phyloP scores from a whole-genome alignment of 2,329 filamentous ascomycete genomes.

The Exutisphaerella laricina region DNA sequence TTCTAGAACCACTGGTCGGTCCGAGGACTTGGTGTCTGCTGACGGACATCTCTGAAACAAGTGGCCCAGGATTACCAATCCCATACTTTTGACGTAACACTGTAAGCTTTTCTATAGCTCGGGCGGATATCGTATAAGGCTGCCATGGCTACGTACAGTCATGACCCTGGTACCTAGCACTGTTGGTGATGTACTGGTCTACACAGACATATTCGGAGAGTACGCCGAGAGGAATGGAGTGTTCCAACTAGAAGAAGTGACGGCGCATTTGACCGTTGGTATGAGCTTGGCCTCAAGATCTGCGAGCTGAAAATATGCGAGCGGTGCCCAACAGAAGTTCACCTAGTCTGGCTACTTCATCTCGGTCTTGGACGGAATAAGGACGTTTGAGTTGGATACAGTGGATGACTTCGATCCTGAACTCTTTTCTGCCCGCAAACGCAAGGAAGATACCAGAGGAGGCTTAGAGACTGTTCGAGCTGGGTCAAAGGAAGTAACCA shows the following conservation, averaged over 20 bases:
- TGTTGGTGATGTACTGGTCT: slow-evolving; percentile 33
- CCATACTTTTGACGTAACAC: slow-evolving; percentile 37
- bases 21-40: slow-evolving; percentile 29
- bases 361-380: slow-evolving; percentile 33
- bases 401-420: slow-evolving; percentile 46
- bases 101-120: too few species aligned
- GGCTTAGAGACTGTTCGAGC: slow-evolving; percentile 51
- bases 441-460: slow-evolving; percentile 35
- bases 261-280: slow-evolving; percentile 39
- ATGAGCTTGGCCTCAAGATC: slow-evolving; percentile 34
- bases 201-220: slow-evolving; percentile 31
- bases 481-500: slow-evolving; percentile 41
- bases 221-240: slow-evolving; percentile 35
- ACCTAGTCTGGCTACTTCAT: slow-evolving; percentile 39
- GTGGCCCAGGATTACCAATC: slow-evolving; percentile 41
- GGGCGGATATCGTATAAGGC: too few species aligned
- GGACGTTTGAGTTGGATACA: slow-evolving; percentile 35
- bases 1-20: slow-evolving; percentile 18
- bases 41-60: slow-evolving; percentile 40
- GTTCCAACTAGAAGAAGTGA: slow-evolving; percentile 38
- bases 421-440: slow-evolving; percentile 37
- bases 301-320: slow-evolving; percentile 38
- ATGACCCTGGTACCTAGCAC: slow-evolving; percentile 37
- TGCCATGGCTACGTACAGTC: too few species aligned
- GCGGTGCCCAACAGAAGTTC: slow-evolving; percentile 40